A percentile compares a stretch with the other conserved stretches of the same genome.
These are phyloP conservation scores for Candida coquimbonensis DNA, from an alignment of 805 yeast genomes.

Conservation along the genomic window DNA sequence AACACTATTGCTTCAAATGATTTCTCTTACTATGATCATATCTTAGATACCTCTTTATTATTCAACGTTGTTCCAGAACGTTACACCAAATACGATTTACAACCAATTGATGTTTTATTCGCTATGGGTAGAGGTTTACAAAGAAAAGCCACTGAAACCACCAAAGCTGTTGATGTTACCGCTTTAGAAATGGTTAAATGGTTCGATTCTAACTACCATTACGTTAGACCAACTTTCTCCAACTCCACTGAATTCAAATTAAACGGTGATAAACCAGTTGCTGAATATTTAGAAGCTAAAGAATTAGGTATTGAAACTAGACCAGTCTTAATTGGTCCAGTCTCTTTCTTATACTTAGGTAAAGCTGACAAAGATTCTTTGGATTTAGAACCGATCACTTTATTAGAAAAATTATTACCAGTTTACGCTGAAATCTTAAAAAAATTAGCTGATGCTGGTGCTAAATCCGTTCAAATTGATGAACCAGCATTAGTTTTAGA, in stretches of 20 bases:
- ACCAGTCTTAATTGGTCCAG: constrained; percentile 96
- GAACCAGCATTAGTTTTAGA: constrained; percentile 96
- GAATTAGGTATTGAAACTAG: constrained; percentile 92
- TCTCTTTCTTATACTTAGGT: constrained; percentile 90
- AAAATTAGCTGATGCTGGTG: constrained; percentile 92
- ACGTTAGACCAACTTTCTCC: constrained; percentile 98
- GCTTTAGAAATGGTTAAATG: constrained; percentile 99
- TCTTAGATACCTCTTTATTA: constrained; percentile 82
- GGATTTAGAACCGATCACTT: constrained; percentile 87
- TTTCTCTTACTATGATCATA: constrained; percentile 97
- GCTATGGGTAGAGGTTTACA: constrained; percentile 99
- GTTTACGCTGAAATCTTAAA: constrained; percentile 84
- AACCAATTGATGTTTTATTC: constrained; percentile 85
- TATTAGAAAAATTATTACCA: constrained; percentile 85
- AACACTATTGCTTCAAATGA: constrained; percentile 96
- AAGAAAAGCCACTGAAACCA: constrained; percentile 83
- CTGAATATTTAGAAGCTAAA: constrained; percentile 97
- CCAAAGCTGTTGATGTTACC: constrained; percentile 92
- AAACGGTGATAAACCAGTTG: constrained; percentile 94
- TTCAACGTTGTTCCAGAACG: constrained; percentile 97
- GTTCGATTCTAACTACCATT: constrained; percentile 99
- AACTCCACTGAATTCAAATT: constrained; percentile 93
- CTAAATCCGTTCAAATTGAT: constrained; percentile 89
- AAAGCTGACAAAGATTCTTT: constrained; percentile 97
- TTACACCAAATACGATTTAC: constrained; percentile 85